A percentile compares a stretch with the other conserved stretches of the same genome.
These are phyloP conservation scores for Cinnamomum chago DNA, from an alignment of 164 flowering plant species.

Conservation along the genomic window DNA sequence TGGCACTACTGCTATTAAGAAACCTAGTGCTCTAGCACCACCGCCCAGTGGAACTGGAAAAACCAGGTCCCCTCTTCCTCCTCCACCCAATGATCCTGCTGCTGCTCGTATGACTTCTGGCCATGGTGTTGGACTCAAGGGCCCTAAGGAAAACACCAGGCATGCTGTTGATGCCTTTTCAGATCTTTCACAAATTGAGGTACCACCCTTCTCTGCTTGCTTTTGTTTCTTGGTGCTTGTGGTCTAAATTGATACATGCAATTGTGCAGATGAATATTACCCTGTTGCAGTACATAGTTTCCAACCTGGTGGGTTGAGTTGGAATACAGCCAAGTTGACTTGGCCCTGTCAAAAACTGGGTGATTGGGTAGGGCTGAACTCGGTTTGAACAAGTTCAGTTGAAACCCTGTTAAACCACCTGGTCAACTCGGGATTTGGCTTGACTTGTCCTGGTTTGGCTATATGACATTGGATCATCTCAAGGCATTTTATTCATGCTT, in stretches of 20 bases:
- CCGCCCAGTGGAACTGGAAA: slow-evolving; percentile 74
- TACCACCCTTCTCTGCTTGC: slow-evolving; percentile 16
- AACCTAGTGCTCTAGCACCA: slow-evolving; percentile 68
- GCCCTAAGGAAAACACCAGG: slow-evolving; percentile 43
- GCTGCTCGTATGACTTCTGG: slow-evolving; percentile 49
- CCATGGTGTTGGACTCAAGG: slow-evolving; percentile 28
- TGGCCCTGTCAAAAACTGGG: too few relatives aligned
- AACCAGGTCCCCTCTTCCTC: slow-evolving; percentile 78
- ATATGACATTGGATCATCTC: too few relatives aligned
- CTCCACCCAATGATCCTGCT: slow-evolving; percentile 95
- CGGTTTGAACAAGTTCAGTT: too few relatives aligned
- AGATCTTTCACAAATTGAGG: slow-evolving; percentile 86
- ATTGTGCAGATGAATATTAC: too few relatives aligned
- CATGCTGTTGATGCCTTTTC: slow-evolving; percentile 55
- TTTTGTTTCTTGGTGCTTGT: not conserved
- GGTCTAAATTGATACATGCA: not conserved
- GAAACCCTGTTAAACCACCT: too few relatives aligned
- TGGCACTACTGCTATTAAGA: slow-evolving; percentile 39
- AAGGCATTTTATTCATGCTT: too few relatives aligned
- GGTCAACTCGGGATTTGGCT: too few relatives aligned
- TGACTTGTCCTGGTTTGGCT: too few relatives aligned
- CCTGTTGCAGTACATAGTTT: too few relatives aligned
- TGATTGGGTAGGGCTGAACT: too few relatives aligned
- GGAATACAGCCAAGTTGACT: too few relatives aligned
- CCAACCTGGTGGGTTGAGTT: too few relatives aligned